Base-by-base conservation (phyloP, 768 basidiomycete genomes). In the Lactarius sanguifluus region DNA sequence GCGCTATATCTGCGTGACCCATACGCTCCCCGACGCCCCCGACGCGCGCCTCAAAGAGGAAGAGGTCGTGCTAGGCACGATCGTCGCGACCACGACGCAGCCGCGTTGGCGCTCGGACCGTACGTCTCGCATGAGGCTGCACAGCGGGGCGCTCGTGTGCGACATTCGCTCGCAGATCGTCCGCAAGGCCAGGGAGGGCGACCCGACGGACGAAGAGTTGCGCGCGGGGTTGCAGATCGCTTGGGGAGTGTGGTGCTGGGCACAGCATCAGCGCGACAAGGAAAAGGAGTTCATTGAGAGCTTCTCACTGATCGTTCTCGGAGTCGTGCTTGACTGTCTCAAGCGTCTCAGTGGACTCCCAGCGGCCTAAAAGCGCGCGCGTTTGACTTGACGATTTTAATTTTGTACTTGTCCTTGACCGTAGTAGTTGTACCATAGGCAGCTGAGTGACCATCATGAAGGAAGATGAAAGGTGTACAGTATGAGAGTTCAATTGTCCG, bases 61-160 rank as follows among this genome's bases (percentile, higher is more conserved):
- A 59, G 92, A 94, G 71, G 80, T 92, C 28, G 87, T 91, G 1
- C 76, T 86, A 34, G 91, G 90, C n/a, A 86, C 87, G 0, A 94
- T 94, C 64, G 76, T 91, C 55, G 88, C 85, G 2, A 86, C 86
- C 65, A 90, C 87, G 71, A 76, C 83, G 1, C 85, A 91, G 69
- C 81, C 80, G 65, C 77, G 86, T 36, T 87, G 83, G 81, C 79
- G 89, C 65, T 81, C 74, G 36, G 84, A 85, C 68, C 80, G 88
- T 32, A 81, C 83, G 62, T 80, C 86, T 61, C 80, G 86, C 13
- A 90, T 92, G 88, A 79, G 79, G 43, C 76, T 85, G 15, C 88
- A 90, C 66, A 75, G 83, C 5, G 75, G 72, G 16, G 79, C 78
- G n/a, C 79, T 91, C 40, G 84, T 86, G 36, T 74, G 76, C 5